Evolutionary conservation across 495 filamentous ascomycete species (phyloP).

Genomic region (Penicillium lividum): DNA sequence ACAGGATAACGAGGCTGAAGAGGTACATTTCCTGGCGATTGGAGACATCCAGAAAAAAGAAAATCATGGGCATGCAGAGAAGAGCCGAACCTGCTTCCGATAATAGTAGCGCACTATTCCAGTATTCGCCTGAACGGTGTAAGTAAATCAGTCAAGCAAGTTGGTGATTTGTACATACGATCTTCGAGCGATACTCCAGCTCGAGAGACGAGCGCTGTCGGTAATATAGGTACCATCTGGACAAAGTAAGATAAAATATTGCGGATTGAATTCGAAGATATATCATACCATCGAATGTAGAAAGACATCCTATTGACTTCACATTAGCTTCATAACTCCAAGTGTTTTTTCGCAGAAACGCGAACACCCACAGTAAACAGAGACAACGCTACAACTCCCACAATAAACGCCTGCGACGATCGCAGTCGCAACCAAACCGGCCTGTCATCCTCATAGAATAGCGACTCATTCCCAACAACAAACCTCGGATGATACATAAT

Average conservation of each 20-base stretch:
- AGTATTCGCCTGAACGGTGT: slow-evolving; percentile 17
- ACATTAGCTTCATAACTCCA: background rate
- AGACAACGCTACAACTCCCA: slow-evolving; percentile 13
- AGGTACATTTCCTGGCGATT: slow-evolving; percentile 51
- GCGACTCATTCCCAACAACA: background rate
- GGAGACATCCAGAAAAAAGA: slow-evolving; percentile 19
- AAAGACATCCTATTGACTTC: background rate
- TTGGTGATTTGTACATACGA: slow-evolving; percentile 11
- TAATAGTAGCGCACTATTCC: slow-evolving; percentile 24
- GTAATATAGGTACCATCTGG: slow-evolving; percentile 30
- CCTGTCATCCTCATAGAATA: slow-evolving; percentile 3
- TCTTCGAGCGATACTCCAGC: slow-evolving; percentile 22
- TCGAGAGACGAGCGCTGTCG: slow-evolving; percentile 19
- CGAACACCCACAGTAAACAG: slow-evolving; percentile 16
- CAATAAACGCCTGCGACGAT: slow-evolving; percentile 23
- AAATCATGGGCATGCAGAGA: slow-evolving; percentile 18
- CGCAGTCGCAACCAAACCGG: slow-evolving; percentile 18
- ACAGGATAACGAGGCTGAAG: slow-evolving; percentile 62
- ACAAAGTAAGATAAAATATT: background rate
- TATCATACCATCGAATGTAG: background rate
- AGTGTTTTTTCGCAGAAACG: background rate
- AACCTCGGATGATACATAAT: background rate
- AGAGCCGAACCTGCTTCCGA: slow-evolving; percentile 22
- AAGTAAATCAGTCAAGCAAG: background rate
- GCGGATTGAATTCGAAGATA: background rate